Base-by-base conservation (phyloP, 306 rosid species). In the Betula pendula region DNA sequence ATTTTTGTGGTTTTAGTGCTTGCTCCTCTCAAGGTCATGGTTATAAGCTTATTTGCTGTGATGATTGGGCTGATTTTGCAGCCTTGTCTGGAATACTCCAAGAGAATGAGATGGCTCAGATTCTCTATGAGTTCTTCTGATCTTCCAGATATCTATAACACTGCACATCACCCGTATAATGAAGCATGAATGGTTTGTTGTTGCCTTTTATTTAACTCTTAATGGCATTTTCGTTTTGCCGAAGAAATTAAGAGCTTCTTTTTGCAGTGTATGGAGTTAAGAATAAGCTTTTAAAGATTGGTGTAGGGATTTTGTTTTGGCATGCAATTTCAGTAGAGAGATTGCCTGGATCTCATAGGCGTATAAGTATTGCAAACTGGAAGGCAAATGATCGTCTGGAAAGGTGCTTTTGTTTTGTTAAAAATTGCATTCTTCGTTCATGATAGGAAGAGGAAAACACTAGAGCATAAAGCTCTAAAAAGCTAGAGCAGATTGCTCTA, bases 1-100 rank as follows among this genome's bases (percentile, higher is more conserved):
- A 81, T 92, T 62, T 60, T 81, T 66, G 87, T 87, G 79, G 92
- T 91, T 58, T 81, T 87, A 29, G 87, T 81, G 45, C 82, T 87
- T 77, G 80, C 90, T 73, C 20, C 88, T 53, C 49, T 58, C 3
- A 87, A 89, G 88, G 81, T 87, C n/a, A 78, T 82, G 77, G 72
- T 80, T 48, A 17, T 87, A 67, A 88, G 90, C 80, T 22, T 87
- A 71, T 44, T 83, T 4, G 91, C 85, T 33, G 75, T 84, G 77
- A 56, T 81, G 53, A 56, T 82, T 0, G 96, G 93, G 58, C 78
- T 88, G 29, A 12, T 87, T 17, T 52, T 87, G 84, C 79, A 83
- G 31, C 91, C 93, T 58, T 84, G 87, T 78, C 67, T 88, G 35
- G 79, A 82, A 56, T 84, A 80, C 76, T 29, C 83, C 35, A 83